These are phyloP conservation scores for Rosa lucieae DNA, from an alignment of 306 rosid species.

Conservation along the genomic window DNA sequence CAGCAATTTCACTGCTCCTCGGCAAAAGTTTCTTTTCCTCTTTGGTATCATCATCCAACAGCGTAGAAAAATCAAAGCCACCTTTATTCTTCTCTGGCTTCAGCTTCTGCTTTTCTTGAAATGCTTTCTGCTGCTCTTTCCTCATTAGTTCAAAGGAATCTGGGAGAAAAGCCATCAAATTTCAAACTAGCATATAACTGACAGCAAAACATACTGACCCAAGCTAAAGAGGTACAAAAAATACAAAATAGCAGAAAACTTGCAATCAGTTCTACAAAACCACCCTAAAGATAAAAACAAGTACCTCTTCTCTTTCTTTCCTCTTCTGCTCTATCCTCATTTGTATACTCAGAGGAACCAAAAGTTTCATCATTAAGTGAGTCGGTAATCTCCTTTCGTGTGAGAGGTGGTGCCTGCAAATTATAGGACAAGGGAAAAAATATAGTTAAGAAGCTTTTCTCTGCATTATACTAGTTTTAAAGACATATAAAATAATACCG, in stretches of 20 bases:
- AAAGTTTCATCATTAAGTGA: constrained; percentile 78
- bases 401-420: constrained; percentile 74
- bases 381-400: constrained; percentile 64
- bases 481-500: constrained; percentile 22
- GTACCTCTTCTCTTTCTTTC: constrained; percentile 97
- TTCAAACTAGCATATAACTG: constrained; percentile 21
- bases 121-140: constrained; percentile 82
- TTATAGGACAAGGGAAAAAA: constrained; percentile 17
- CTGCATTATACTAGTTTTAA: constrained; percentile 16
- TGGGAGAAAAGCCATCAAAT: constrained; percentile 43
- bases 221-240: constrained; percentile 19
- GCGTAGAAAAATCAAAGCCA: constrained; percentile 51
- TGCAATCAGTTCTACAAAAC: constrained; percentile 2
- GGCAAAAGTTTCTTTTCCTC: constrained; percentile 47
- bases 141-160: constrained; percentile 91
- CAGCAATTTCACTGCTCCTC: constrained; percentile 49
- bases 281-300: constrained; percentile 23
- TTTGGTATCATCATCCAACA: constrained; percentile 50
- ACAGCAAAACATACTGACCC: constrained; percentile 12
- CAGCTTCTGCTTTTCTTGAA: constrained; percentile 66
- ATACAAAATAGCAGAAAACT: constrained; percentile 19
- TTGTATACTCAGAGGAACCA: constrained; percentile 75
- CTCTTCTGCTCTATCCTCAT: constrained; percentile 88
- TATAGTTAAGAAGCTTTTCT: constrained; percentile 8
- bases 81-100: constrained; percentile 54